phyloP scores from a whole-genome alignment of 2,329 filamentous ascomycete species.

The Neocucurbitaria cava region DNA sequence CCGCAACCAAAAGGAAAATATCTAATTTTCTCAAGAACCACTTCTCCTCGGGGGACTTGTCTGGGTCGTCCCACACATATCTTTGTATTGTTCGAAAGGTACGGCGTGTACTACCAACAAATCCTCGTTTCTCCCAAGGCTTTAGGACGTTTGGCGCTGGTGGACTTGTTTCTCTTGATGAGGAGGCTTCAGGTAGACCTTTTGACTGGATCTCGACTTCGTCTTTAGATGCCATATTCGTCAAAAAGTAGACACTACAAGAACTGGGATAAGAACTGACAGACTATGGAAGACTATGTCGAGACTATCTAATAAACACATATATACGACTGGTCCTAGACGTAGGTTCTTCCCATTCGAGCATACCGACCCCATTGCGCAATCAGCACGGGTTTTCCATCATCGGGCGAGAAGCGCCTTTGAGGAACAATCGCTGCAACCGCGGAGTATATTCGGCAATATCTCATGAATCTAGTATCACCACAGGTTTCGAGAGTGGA shows the following conservation, averaged over 20 bases:
- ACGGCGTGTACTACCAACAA: constrained; percentile 17
- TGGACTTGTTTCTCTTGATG: constrained; percentile 11
- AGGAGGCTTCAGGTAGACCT: constrained; percentile 5
- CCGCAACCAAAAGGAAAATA: constrained; percentile 30
- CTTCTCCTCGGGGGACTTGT: constrained; percentile 24
- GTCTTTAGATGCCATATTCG: constrained; percentile 15
- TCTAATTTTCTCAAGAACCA: constrained; percentile 42
- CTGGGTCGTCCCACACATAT: constrained; percentile 28
- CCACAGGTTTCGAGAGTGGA: neutral
- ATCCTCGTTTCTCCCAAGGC: constrained; percentile 22
- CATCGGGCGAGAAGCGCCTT: constrained; percentile 3
- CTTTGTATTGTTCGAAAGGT: constrained; percentile 22
- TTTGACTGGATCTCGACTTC: neutral
- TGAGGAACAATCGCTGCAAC: neutral
- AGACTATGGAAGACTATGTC: too few species aligned
- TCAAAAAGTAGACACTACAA: neutral
- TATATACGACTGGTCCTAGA: neutral
- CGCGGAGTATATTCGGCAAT: constrained; percentile 3
- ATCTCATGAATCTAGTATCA: neutral
- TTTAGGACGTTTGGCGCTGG: neutral
- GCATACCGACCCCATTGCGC: constrained; percentile 6
- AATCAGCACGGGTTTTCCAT: constrained; percentile 16
- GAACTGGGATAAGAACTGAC: too few species aligned
- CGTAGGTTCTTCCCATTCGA: neutral
- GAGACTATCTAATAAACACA: neutral